Base-by-base conservation (phyloP, 148 eudicot species). In the Beta vulgaris region DNA sequence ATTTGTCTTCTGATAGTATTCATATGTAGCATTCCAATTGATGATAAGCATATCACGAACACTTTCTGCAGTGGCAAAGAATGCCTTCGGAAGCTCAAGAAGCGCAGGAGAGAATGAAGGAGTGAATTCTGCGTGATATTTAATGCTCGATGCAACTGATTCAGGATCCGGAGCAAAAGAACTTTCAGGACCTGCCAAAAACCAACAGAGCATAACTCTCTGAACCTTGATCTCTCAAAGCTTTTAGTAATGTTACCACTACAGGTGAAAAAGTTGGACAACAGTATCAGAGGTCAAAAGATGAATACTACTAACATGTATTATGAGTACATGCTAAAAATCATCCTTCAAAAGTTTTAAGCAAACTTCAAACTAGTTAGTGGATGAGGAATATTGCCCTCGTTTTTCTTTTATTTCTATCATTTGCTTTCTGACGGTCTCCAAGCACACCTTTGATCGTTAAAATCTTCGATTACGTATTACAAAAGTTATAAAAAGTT, bases 11-110 rank as follows among this genome's bases (percentile, higher is more conserved):
- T 94, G 96, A 72, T 88, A 83, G 39, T 81, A 79, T 31, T 91
- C 91, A 86, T 91, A 87, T 1, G 98, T 94, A 42, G 93, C 86
- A 77, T 94, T 94, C 98, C 98, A 94, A 40, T 90, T 94, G 64
- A 84, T 80, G 28, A 94, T 86, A 55, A 94, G 96, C 73, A 86
- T 78, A 86, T 94, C 98, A 46, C 87, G 89, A 53, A 91, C 95
- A 80, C 96, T 90, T 83, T 91, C 93, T 42, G 98, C 96, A 11
- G 97, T 94, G 51, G 98, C 98, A 84, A 87, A 84, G 84, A 76
- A 94, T 51, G 97, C 93, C 87, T 94, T 94, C 76, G 96, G 88
- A 25, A 87, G 90, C 61, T 86, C 96, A 76, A 90, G 86, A 51
- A 75, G 66, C 76, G 89, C 87, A 18, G 94, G 90, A 53, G 97